These are phyloP conservation scores for Teunomyces cretensis DNA, from an alignment of 805 yeast genomes.

Conservation along the genomic window DNA sequence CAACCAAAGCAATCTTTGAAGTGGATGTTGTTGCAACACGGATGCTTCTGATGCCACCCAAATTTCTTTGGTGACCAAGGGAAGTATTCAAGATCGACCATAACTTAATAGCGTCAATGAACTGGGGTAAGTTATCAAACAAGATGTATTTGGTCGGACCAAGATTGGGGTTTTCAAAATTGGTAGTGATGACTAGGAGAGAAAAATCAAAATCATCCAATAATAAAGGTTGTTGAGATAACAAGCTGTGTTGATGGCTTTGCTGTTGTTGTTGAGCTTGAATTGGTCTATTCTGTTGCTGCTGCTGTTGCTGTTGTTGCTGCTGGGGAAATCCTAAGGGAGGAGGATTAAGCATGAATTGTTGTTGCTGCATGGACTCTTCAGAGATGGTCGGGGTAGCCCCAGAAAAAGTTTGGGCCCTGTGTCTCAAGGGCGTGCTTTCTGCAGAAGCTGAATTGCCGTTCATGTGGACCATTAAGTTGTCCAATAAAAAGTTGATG, in stretches of 20 bases:
- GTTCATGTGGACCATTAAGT: slow-evolving; percentile 25
- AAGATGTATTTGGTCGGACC: slow-evolving; percentile 78
- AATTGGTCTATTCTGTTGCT: slow-evolving; percentile 1
- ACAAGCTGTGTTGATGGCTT: slow-evolving; percentile 3
- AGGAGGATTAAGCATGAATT: slow-evolving; percentile 5
- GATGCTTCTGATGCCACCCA: slow-evolving; percentile 61
- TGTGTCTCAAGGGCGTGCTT: slow-evolving; percentile 22
- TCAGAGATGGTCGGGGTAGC: slow-evolving; percentile 25
- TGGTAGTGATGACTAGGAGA: slow-evolving; percentile 62
- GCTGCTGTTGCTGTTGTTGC: slow-evolving; percentile 5
- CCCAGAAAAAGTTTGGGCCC: slow-evolving; percentile 44
- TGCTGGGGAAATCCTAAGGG: slow-evolving; percentile 1
- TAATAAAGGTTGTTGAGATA: slow-evolving; percentile 8
- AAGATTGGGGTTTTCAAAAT: slow-evolving; percentile 65
- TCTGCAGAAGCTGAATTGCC: slow-evolving; percentile 5
- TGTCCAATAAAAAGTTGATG: slow-evolving; percentile 31
- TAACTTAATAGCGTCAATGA: slow-evolving; percentile 51
- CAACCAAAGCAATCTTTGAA: slow-evolving; percentile 50
- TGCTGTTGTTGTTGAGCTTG: slow-evolving; percentile 1
- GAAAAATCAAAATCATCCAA: slow-evolving; percentile 61
- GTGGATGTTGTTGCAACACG: slow-evolving; percentile 19
- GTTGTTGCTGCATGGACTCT: slow-evolving; percentile 10
- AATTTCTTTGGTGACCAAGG: slow-evolving; percentile 60
- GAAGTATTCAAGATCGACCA: slow-evolving; percentile 32
- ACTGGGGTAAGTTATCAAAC: slow-evolving; percentile 77